phyloP scores from a whole-genome alignment of 2,329 filamentous ascomycete genomes.

The Mollisiaceae sp. region DNA sequence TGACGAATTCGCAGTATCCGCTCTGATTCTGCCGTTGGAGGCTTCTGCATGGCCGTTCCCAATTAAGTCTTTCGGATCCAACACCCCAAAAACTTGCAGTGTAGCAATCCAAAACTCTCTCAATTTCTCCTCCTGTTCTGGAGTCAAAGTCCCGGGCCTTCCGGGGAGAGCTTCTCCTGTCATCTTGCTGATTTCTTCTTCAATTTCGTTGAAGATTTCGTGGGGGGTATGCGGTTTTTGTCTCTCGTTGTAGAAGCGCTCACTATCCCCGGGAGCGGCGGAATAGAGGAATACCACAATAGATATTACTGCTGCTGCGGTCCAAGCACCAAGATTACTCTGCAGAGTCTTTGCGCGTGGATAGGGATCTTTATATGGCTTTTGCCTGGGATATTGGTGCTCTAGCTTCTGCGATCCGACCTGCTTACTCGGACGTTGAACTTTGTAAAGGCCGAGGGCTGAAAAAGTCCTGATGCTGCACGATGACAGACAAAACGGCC shows the following conservation, averaged over 20 bases:
- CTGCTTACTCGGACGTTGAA: constrained; percentile 9
- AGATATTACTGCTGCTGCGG: constrained; percentile 19
- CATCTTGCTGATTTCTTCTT: constrained; percentile 44
- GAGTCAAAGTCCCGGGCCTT: constrained; percentile 83
- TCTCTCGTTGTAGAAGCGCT: constrained; percentile 9
- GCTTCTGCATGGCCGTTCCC: constrained; percentile 31
- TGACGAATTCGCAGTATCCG: constrained; percentile 36
- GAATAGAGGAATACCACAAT: constrained; percentile 28
- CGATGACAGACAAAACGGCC: background rate
- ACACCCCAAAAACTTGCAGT: constrained; percentile 75
- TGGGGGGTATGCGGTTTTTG: constrained; percentile 8
- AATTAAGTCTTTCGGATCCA: constrained; percentile 45
- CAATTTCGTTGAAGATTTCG: constrained; percentile 12
- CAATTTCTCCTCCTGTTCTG: constrained; percentile 86
- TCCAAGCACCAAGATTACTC: constrained; percentile 28
- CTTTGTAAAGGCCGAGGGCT: background rate
- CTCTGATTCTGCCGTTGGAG: constrained; percentile 30
- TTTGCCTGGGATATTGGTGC: background rate
- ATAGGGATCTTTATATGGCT: background rate
- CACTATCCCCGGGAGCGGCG: constrained; percentile 9
- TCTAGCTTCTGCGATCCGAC: background rate
- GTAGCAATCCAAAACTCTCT: constrained; percentile 83
- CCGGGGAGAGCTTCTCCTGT: constrained; percentile 62
- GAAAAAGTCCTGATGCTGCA: background rate
- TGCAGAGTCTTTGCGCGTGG: constrained; percentile 10